A percentile compares a stretch with the other conserved stretches of the same genome.
These are phyloP conservation scores for Ceratocystis lukuohia DNA, from an alignment of 2,329 filamentous ascomycete genomes.

Conservation along the genomic window DNA sequence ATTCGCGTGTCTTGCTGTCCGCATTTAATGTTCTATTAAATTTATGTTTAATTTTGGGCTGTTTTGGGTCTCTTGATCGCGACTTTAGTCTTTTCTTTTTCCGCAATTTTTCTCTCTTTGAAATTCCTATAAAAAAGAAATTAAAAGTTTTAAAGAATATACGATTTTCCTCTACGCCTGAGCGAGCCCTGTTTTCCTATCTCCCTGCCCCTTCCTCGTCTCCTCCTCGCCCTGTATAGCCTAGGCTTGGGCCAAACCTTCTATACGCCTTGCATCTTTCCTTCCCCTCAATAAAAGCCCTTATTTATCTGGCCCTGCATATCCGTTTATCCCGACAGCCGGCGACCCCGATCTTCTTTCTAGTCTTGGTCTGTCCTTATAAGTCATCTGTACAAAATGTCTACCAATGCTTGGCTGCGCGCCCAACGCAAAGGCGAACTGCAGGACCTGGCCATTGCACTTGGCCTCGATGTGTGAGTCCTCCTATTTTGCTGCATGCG, in stretches of 20 bases:
- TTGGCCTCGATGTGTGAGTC: slow-evolving; percentile 61
- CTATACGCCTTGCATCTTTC: slow-evolving; percentile 10
- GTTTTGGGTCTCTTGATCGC: not conserved
- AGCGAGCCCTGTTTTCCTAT: not conserved
- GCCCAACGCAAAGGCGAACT: slow-evolving; percentile 74
- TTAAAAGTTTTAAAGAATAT: not conserved
- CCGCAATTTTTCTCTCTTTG: slow-evolving; percentile 11
- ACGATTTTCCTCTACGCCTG: not conserved
- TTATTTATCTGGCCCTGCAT: not conserved
- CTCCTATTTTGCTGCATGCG: not conserved
- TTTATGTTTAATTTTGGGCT: slow-evolving; percentile 7
- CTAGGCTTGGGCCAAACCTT: not conserved
- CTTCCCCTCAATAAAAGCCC: not conserved
- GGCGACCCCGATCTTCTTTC: not conserved
- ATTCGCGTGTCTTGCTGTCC: not conserved
- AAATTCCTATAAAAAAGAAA: not conserved
- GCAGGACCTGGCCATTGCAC: slow-evolving; percentile 54
- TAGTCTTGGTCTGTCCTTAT: not conserved
- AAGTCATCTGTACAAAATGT: slow-evolving; percentile 34
- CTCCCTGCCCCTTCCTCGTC: not conserved
- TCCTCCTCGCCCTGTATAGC: not conserved
- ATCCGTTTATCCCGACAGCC: slow-evolving; percentile 8
- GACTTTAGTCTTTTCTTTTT: slow-evolving; percentile 2
- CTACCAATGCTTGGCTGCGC: slow-evolving; percentile 59
- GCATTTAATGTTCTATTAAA: slow-evolving; percentile 14